phyloP scores from a whole-genome alignment of 2,329 filamentous ascomycete species.

The Huntiella abstrusa region DNA sequence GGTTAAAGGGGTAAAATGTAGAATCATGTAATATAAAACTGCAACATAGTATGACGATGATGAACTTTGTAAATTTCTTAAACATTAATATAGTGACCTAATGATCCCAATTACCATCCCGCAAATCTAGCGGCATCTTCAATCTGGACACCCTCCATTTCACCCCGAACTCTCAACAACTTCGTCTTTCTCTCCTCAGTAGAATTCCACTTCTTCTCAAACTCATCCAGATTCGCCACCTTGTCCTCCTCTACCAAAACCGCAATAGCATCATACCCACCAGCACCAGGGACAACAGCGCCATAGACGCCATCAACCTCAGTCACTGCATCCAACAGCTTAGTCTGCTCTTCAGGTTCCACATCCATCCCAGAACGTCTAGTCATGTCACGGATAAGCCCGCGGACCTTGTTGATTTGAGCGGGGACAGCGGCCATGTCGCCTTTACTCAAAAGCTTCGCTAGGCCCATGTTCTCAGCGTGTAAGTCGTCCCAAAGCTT shows the following conservation, averaged over 20 bases:
- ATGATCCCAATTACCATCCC: slow-evolving; percentile 19
- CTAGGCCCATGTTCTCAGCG: slow-evolving; percentile 51
- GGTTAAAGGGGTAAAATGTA: slow-evolving; percentile 22
- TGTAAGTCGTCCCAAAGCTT: slow-evolving; percentile 55
- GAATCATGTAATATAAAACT: background rate
- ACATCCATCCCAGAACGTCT: slow-evolving; percentile 59
- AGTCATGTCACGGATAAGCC: slow-evolving; percentile 61
- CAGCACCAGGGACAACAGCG: slow-evolving; percentile 83
- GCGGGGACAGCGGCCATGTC: slow-evolving; percentile 24
- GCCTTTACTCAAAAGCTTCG: slow-evolving; percentile 37
- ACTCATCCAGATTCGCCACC: slow-evolving; percentile 39
- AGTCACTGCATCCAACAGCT: slow-evolving; percentile 60
- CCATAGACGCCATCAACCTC: slow-evolving; percentile 62
- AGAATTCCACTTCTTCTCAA: slow-evolving; percentile 48
- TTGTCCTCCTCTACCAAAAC: slow-evolving; percentile 58
- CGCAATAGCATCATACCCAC: slow-evolving; percentile 79
- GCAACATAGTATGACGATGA: background rate
- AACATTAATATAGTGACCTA: background rate
- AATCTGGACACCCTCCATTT: slow-evolving; percentile 44
- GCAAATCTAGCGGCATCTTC: slow-evolving; percentile 27
- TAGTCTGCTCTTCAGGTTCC: slow-evolving; percentile 72
- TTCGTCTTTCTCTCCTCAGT: slow-evolving; percentile 38
- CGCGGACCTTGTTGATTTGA: slow-evolving; percentile 33
- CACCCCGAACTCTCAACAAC: slow-evolving; percentile 50
- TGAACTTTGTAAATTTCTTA: too few relatives aligned